Evolutionary conservation across 495 filamentous ascomycete genomes (phyloP).

Genomic region (Xylaria bambusicola): DNA sequence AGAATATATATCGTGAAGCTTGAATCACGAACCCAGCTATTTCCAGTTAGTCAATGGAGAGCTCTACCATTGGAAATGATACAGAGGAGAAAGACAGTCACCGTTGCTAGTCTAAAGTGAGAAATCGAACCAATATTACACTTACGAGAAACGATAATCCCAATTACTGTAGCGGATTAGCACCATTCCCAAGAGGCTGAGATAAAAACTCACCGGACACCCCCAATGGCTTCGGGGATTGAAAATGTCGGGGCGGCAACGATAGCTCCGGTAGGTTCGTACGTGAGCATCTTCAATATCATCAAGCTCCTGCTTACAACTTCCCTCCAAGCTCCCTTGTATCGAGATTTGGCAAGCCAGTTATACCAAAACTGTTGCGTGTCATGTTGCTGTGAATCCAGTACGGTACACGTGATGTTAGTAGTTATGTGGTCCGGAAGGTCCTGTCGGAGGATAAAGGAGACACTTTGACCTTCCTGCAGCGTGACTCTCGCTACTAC

Average conservation of each 20-base stretch:
- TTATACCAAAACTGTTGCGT: slow-evolving; percentile 69
- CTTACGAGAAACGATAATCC: slow-evolving; percentile 68
- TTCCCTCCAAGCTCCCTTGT: slow-evolving; percentile 70
- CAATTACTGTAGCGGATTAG: slow-evolving; percentile 57
- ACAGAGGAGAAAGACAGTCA: too few relatives aligned
- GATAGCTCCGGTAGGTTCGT: slow-evolving; percentile 55
- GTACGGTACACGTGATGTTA: slow-evolving; percentile 52
- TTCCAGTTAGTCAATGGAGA: not conserved
- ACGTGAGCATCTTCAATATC: slow-evolving; percentile 72
- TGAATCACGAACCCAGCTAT: slow-evolving; percentile 67
- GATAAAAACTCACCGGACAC: slow-evolving; percentile 44
- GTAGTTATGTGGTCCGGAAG: slow-evolving; percentile 51
- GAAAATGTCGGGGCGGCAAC: slow-evolving; percentile 59
- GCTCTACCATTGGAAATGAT: too few relatives aligned
- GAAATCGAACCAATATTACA: not conserved
- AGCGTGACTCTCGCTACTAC: slow-evolving; percentile 59
- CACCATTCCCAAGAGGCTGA: not conserved
- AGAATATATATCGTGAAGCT: slow-evolving; percentile 77
- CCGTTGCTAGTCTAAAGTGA: too few relatives aligned
- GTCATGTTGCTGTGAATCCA: slow-evolving; percentile 62
- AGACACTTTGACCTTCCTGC: slow-evolving; percentile 64
- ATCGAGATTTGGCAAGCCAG: slow-evolving; percentile 68
- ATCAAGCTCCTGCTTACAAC: slow-evolving; percentile 67
- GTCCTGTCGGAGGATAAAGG: slow-evolving; percentile 65
- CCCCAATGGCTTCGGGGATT: slow-evolving; percentile 71